Base-by-base conservation (phyloP, 192 early-diverging fungal species). In the Coemansia sp. region DNA sequence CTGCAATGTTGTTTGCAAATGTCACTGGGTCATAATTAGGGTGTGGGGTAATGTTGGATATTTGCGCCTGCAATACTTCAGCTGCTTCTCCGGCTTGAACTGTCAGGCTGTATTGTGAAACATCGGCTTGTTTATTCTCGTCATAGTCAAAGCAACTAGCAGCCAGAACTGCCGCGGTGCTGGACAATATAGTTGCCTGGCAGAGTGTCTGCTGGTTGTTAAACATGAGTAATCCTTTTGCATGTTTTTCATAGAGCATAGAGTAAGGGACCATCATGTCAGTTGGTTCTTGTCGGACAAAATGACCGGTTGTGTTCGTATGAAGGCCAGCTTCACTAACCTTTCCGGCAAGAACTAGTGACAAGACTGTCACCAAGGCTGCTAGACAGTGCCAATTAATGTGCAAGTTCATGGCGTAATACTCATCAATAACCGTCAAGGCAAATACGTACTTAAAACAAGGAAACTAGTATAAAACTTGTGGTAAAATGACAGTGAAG, bases 1-100 rank as follows among this genome's bases (percentile, higher is more conserved):
- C 54, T 19, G 47, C 54, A 57, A 45, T 57, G 29, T 74, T 74
- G 39, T 74, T 74, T 38, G 62, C 66, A 68, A 68, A 74, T n/a
- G 57, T 54, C 19, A 49, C 35, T 13, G 61, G 43, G 26, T 74
- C 49, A 26, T 65, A 74, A 22, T 64, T 39, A 3, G 62, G 53
- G 14, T 67, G 58, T 12, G 50, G 43, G 3, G 54, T 11, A 8
- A 69, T 63, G 13, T 51, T 69, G 9, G 27, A 38, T 5, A 69
- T 39, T 18, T 39, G 55, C 16, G 55, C 20, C 7, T 9, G 55
- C 37, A 20, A 18, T 1, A 22, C 37, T n/a, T 43, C 22, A 20
- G 6, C 12, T 9, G 23, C 37, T 29, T 14, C 20, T 22, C 13
- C 22, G 10, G 29, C 45, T 20, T 12, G 55, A 52, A 38, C 54